Base-by-base conservation (phyloP, 2,329 filamentous ascomycete genomes). In the Hypoxylon sp. region DNA sequence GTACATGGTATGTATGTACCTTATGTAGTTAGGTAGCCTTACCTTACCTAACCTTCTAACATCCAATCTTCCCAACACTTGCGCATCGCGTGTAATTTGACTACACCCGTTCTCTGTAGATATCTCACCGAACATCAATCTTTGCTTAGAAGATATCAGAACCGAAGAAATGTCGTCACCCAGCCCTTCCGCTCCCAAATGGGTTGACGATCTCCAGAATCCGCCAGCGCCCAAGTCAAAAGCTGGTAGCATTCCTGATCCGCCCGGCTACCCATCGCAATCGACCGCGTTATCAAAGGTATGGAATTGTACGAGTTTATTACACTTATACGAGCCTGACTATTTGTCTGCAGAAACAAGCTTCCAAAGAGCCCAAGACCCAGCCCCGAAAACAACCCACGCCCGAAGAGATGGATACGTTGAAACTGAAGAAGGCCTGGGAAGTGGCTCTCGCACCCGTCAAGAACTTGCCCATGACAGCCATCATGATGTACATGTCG, bases 401-500 rank as follows among this genome's bases (percentile, higher is more conserved):
- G 1, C 79, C 89, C 69, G 91, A 91, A 73, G 94, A 98, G 80
- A 97, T 94, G 85, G 94, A 98, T 77, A 93, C 91, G 20, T 84
- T 99, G 67, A 98, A 98, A 84, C 83, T 99, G 72, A 99, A 99
- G 81, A 99, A 99, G 79, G 95, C 95, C 0, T 99, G 95, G 95
- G 95, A 99, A 79, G 87, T 99, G 46, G 94, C 95, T 43, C 87
- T 99, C 49, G 94, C 91, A 1, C 95, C 95, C 0, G 90, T 95
- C 66, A 99, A 99, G 82, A 89, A 91, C 76, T 84, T 99, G 48
- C 95, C 95, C 61, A 99, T 99, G 95, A 98, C 96, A 59, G 94
- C 90, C 67, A 94, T 99, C 77, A 97, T 97, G 89, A 98, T 98
- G 93, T 99, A 99, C 85, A 99, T 99, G 95, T 96, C 94, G 30